These are phyloP conservation scores for Thermothelomyces thermophilus DNA, from an alignment of 2,329 filamentous ascomycete genomes.

Conservation along the genomic window DNA sequence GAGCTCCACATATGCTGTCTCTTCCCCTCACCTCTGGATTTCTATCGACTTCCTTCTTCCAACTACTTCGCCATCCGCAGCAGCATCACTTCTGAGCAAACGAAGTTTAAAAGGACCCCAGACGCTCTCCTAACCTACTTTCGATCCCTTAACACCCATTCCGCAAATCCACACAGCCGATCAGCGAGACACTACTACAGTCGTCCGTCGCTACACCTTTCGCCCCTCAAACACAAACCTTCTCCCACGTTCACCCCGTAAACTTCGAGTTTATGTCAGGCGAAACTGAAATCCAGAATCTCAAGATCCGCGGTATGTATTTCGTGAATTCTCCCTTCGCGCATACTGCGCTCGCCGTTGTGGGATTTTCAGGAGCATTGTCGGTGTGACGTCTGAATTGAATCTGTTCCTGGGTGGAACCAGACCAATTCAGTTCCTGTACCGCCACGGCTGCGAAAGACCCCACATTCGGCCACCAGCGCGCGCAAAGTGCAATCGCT, in stretches of 20 bases:
- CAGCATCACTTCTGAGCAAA: constrained; percentile 20
- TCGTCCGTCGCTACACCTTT: constrained; percentile 46
- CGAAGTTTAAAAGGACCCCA: constrained; percentile 14
- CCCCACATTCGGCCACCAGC: background rate
- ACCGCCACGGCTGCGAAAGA: background rate
- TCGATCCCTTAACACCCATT: constrained; percentile 3
- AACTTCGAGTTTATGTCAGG: constrained; percentile 95
- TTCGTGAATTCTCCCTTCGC: background rate
- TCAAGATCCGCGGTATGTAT: constrained; percentile 84
- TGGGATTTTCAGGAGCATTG: background rate
- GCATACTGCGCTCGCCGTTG: background rate
- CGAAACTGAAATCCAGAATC: constrained; percentile 61
- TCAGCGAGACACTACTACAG: constrained; percentile 43
- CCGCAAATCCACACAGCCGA: constrained; percentile 20
- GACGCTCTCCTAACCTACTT: background rate
- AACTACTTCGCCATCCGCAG: constrained; percentile 22
- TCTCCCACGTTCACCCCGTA: constrained; percentile 51
- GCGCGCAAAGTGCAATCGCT: constrained; percentile 22
- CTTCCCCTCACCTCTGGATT: constrained; percentile 24
- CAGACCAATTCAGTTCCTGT: background rate
- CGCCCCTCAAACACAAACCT: constrained; percentile 39
- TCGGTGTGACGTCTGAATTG: background rate
- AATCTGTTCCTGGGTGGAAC: background rate
- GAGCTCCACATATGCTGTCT: constrained; percentile 18
- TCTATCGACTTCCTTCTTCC: constrained; percentile 22